These are phyloP conservation scores for Sungouiozyma ichnusensis DNA, from an alignment of 805 yeast species.

Conservation along the genomic window DNA sequence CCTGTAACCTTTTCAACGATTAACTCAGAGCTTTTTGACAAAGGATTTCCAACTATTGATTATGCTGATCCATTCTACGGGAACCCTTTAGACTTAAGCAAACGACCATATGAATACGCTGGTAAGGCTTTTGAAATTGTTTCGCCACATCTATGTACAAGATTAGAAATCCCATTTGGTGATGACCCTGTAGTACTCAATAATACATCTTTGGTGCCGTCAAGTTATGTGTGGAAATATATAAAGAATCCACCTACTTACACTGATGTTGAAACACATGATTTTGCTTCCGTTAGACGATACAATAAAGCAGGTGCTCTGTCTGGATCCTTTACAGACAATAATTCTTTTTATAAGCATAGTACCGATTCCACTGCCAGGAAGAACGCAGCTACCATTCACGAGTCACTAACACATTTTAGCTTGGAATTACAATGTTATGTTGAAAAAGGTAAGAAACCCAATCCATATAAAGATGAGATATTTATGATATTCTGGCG, in stretches of 20 bases:
- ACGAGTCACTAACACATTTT: slow-evolving; percentile 44
- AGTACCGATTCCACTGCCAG: slow-evolving; percentile 10
- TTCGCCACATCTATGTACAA: slow-evolving; percentile 29
- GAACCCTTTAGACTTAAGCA: slow-evolving; percentile 40
- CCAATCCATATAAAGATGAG: slow-evolving; percentile 59
- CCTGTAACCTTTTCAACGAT: slow-evolving; percentile 27
- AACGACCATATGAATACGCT: slow-evolving; percentile 50
- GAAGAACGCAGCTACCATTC: slow-evolving; percentile 31
- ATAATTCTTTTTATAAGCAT: slow-evolving; percentile 3
- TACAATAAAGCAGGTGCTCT: slow-evolving; percentile 20
- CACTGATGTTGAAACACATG: slow-evolving; percentile 21
- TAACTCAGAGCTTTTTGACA: slow-evolving; percentile 36
- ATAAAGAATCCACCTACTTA: slow-evolving; percentile 38
- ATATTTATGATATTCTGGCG: slow-evolving; percentile 56
- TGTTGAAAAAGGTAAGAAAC: slow-evolving; percentile 38
- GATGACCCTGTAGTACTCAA: slow-evolving; percentile 10
- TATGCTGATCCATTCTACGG: slow-evolving; percentile 59
- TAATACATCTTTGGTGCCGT: not conserved
- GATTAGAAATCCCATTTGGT: slow-evolving; percentile 23
- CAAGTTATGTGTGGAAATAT: slow-evolving; percentile 36
- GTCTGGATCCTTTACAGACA: slow-evolving; percentile 31
- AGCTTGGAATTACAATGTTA: slow-evolving; percentile 59
- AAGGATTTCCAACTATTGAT: slow-evolving; percentile 40
- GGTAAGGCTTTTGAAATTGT: slow-evolving; percentile 48
- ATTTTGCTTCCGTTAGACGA: not conserved